phyloP scores from a whole-genome alignment of 768 basidiomycete genomes.

The Amanita phalloides region DNA sequence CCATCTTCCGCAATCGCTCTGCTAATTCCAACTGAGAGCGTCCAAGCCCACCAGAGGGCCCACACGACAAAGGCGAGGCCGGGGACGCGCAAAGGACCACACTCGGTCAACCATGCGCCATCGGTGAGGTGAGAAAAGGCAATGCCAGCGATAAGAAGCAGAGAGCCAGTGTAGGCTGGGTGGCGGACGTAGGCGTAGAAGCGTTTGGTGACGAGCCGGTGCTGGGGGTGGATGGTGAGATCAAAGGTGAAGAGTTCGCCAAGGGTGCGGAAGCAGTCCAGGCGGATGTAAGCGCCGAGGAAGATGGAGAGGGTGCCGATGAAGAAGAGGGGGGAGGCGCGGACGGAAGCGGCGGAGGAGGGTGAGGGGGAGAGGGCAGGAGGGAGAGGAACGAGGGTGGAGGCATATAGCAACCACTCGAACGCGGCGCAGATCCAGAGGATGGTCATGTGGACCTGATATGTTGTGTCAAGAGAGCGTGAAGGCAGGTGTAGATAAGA shows the following conservation, averaged over 20 bases:
- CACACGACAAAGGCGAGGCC: conserved; percentile 18
- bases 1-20: conserved; percentile 40
- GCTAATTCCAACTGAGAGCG: conserved; percentile 35
- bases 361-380: conserved; percentile 20
- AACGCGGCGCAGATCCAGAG: conserved; percentile 39
- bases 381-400: conserved; percentile 20
- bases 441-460: conserved; percentile 36
- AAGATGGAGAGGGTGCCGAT: conserved; percentile 31
- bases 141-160: conserved; percentile 36
- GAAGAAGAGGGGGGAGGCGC: conserved; percentile 31
- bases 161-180: conserved; percentile 44
- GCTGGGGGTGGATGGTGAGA: conserved; percentile 40
- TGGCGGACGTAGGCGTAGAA: conserved; percentile 44
- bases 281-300: conserved; percentile 35
- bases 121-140: conserved; percentile 33
- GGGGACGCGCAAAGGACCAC: conserved; percentile 21
- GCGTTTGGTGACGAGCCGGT: conserved; percentile 39
- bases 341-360: conserved; percentile 21
- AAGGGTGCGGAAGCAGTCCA: conserved; percentile 43
- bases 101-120: conserved; percentile 38
- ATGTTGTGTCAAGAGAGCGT: neutral
- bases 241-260: conserved; percentile 50
- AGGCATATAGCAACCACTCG: conserved; percentile 36
- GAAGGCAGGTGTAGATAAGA: no score
- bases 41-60: conserved; percentile 39